These are phyloP conservation scores for Pterocarpus santalinus DNA, from an alignment of 306 rosid genomes.

Conservation along the genomic window DNA sequence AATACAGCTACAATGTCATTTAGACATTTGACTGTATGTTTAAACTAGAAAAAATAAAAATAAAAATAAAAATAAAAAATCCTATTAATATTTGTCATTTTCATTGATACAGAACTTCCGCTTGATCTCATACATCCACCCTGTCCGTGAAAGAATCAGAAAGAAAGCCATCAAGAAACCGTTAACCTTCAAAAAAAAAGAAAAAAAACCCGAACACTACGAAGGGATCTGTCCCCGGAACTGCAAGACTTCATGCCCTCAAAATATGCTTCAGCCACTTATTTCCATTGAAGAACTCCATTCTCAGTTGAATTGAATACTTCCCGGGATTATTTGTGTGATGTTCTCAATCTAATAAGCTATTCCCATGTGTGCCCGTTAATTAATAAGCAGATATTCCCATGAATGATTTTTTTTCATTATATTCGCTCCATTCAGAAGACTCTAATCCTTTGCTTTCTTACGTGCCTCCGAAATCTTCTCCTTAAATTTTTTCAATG, in stretches of 20 bases:
- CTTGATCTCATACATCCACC: slow-evolving; percentile 20
- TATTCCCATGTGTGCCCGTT: slow-evolving; percentile 10
- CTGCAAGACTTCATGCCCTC: neutral
- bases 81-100: neutral
- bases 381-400: slow-evolving; percentile 29
- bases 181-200: too few species aligned
- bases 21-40: neutral
- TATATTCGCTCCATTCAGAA: slow-evolving; percentile 43
- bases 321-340: neutral
- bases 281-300: slow-evolving; percentile 8
- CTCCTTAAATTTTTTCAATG: slow-evolving; percentile 72
- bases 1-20: neutral
- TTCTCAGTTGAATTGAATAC: neutral
- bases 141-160: neutral
- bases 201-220: neutral
- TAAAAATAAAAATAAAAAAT: neutral
- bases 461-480: slow-evolving; percentile 58
- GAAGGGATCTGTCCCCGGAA: slow-evolving; percentile 2
- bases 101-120: slow-evolving; percentile 11
- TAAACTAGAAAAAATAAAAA: neutral
- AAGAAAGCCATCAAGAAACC: slow-evolving; percentile 29
- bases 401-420: slow-evolving; percentile 27
- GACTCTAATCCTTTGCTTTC: slow-evolving; percentile 59
- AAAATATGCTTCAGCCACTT: slow-evolving; percentile 1
- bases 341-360: slow-evolving; percentile 13